These are phyloP conservation scores for Boletus eberwhitei DNA, from an alignment of 768 basidiomycete species.

Conservation along the genomic window DNA sequence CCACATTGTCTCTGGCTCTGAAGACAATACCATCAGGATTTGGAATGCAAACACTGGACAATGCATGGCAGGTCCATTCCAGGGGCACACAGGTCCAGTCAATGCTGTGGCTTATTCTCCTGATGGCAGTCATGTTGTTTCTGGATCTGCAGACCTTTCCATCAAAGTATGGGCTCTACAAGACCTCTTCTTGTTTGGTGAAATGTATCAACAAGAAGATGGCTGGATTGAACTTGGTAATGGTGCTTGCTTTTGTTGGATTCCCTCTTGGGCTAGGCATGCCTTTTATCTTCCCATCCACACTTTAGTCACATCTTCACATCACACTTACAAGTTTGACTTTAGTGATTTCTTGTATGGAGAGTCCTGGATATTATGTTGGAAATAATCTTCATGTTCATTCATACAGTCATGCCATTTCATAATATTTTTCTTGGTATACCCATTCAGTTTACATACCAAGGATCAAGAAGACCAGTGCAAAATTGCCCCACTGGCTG, in stretches of 20 bases:
- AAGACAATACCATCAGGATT: slow-evolving; percentile 14
- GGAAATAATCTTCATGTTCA: slow-evolving; percentile 7
- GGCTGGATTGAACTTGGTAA: slow-evolving; percentile 16
- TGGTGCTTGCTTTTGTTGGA: slow-evolving; percentile 14
- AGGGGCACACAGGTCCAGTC: slow-evolving; percentile 6
- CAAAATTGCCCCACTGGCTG: too few species aligned
- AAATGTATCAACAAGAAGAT: slow-evolving; percentile 8
- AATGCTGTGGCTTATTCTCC: slow-evolving; percentile 14
- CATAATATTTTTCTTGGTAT: too few species aligned
- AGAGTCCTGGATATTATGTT: slow-evolving; percentile 18
- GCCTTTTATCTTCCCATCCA: slow-evolving; percentile 16
- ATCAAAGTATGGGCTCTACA: slow-evolving; percentile 11
- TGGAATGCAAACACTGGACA: slow-evolving; percentile 17
- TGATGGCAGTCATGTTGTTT: slow-evolving; percentile 14
- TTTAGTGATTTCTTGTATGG: slow-evolving; percentile 8
- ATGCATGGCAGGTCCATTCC: slow-evolving; percentile 15
- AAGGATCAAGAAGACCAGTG: too few species aligned
- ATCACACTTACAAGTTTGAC: slow-evolving; percentile 11
- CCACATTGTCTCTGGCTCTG: slow-evolving; percentile 16
- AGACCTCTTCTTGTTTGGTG: not conserved
- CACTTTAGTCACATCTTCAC: slow-evolving; percentile 12
- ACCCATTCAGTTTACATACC: not conserved
- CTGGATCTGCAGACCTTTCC: slow-evolving; percentile 13
- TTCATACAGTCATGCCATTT: not conserved
- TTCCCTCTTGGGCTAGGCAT: slow-evolving; percentile 19